Percentiles rank a stretch among this genome's conserved stretches.
phyloP scores from a whole-genome alignment of 306 rosid species.

The Malus fusca region DNA sequence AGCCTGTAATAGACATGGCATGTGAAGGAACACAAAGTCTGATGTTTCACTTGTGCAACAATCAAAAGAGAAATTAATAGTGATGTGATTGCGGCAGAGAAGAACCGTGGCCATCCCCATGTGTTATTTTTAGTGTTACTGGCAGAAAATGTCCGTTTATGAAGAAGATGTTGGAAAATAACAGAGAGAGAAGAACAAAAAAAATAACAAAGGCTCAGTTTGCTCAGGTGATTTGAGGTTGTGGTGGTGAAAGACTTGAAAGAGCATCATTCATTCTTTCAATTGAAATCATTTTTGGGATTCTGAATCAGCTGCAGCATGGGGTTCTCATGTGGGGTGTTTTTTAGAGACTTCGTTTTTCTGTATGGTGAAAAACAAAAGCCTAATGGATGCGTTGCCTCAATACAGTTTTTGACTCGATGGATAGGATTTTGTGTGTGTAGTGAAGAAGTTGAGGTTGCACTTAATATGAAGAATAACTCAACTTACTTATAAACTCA shows the following conservation, averaged over 20 bases:
- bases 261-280: neutral
- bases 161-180: slow-evolving; percentile 13
- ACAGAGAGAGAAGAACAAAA: slow-evolving; percentile 26
- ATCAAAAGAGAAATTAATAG: slow-evolving; percentile 8
- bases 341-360: neutral
- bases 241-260: slow-evolving; percentile 19
- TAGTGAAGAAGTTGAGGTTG: too few species aligned
- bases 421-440: neutral
- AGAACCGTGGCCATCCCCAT: slow-evolving; percentile 37
- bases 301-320: slow-evolving; percentile 13
- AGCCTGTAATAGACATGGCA: slow-evolving; percentile 28
- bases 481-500: too few species aligned
- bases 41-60: neutral
- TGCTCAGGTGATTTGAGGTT: slow-evolving; percentile 11
- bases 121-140: slow-evolving; percentile 45
- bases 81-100: slow-evolving; percentile 24
- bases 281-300: slow-evolving; percentile 3
- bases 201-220: slow-evolving; percentile 11
- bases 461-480: too few species aligned
- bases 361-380: neutral
- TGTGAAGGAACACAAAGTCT: slow-evolving; percentile 35
- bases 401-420: neutral
- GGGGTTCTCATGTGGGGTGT: slow-evolving; percentile 47
- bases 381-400: neutral
- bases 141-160: slow-evolving; percentile 30